phyloP scores from a whole-genome alignment of 495 filamentous ascomycete genomes.

The Podospora pseudocomata region DNA sequence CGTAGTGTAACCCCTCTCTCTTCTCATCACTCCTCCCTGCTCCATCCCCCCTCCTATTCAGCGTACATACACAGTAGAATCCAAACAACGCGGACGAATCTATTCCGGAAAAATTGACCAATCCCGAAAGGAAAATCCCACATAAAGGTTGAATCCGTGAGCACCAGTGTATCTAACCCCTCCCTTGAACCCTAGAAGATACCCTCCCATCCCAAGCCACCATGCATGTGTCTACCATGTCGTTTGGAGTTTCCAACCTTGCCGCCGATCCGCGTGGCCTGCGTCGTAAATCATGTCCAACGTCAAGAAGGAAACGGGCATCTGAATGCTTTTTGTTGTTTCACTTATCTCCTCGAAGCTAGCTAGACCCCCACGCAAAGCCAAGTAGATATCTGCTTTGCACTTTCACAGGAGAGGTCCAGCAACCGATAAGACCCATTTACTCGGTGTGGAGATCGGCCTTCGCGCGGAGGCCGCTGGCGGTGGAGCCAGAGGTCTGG shows the following conservation, averaged over 20 bases:
- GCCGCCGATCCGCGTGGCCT: constrained; percentile 25
- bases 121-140: constrained; percentile 10
- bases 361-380: constrained; percentile 21
- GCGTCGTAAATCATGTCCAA: constrained; percentile 29
- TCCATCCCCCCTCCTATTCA: not conserved
- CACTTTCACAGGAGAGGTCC: constrained; percentile 12
- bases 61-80: constrained; percentile 10
- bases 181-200: constrained; percentile 17
- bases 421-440: constrained; percentile 5
- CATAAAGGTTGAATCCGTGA: constrained; percentile 16
- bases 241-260: constrained; percentile 19
- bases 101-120: constrained; percentile 18
- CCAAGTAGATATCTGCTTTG: constrained; percentile 17
- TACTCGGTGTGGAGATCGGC: constrained; percentile 70
- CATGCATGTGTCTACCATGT: constrained; percentile 12
- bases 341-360: constrained; percentile 9
- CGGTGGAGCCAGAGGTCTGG: constrained; percentile 67
- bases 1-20: not conserved
- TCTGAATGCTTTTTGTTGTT: constrained; percentile 10
- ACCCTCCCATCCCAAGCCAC: not conserved
- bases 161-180: constrained; percentile 16
- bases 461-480: constrained; percentile 85
- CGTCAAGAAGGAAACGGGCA: constrained; percentile 25
- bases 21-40: not conserved
- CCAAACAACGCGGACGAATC: constrained; percentile 17